A percentile compares a stretch with the other conserved stretches of the same genome.
Evolutionary conservation across 208 protist species (phyloP).

Genomic region (Trypanosoma scelopori): DNA sequence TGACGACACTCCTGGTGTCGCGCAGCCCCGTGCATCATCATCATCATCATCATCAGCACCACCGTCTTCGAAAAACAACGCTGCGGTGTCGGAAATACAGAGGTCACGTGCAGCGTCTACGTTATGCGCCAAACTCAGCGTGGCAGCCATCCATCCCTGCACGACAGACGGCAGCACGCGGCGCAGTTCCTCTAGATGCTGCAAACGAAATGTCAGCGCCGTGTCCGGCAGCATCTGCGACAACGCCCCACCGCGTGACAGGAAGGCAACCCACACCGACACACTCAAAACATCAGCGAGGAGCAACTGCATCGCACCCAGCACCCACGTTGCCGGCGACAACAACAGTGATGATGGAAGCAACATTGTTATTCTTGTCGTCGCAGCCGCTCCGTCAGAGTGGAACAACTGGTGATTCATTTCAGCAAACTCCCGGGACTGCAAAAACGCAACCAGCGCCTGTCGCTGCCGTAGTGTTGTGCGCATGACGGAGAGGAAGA

Average conservation of each 20-base stretch:
- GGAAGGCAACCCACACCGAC: conserved; percentile 69
- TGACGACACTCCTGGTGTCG: not conserved
- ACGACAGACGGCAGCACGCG: conserved; percentile 50
- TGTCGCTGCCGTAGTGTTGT: conserved; percentile 45
- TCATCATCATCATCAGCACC: too few species aligned
- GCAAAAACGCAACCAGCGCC: conserved; percentile 45
- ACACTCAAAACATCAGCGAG: conserved; percentile 69
- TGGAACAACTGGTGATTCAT: conserved; percentile 45
- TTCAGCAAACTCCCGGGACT: conserved; percentile 37
- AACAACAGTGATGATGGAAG: conserved; percentile 4
- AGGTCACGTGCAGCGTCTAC: conserved; percentile 31
- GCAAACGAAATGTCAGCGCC: conserved; percentile 54
- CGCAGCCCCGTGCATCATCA: not conserved
- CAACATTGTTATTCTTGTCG: not conserved
- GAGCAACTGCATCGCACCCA: conserved; percentile 57
- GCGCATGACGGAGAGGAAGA: conserved; percentile 50
- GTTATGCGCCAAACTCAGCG: conserved; percentile 47
- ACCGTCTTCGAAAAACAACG: conserved; percentile 6
- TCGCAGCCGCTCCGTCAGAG: not conserved
- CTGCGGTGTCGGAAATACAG: conserved; percentile 8
- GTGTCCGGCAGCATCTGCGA: conserved; percentile 48
- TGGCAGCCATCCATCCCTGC: conserved; percentile 69
- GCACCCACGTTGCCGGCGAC: conserved; percentile 55
- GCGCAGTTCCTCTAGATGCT: conserved; percentile 68
- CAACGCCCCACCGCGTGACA: conserved; percentile 60